Evolutionary conservation across 257 asterid genomes (phyloP), one percentile per base, ranked within the genome.

Genomic region (Catharanthus roseus): DNA sequence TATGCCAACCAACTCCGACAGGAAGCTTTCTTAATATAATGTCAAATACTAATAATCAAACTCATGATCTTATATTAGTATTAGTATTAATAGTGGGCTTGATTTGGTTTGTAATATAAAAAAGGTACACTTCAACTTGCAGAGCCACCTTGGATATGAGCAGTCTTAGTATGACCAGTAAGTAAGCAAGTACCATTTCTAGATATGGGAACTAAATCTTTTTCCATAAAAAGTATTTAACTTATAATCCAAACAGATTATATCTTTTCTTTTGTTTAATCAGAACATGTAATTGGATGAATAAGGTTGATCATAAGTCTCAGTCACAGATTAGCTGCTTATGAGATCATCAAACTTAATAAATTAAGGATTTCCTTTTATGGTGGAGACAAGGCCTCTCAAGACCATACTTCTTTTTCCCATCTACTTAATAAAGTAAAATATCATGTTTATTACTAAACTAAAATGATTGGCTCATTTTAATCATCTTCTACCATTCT

Each of bases 371-470:
- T 55, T 58, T 74, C 68, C 62, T 21, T 66, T 41, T 74, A 12
- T 29, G 38, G 23, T 67, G 78, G 72, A 60, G 60, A 60, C 61
- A 60, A 13, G 54, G 45, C 34, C 34, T 56, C 56, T 28, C 15
- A 23, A 38, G 54, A 24, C 36, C 69, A 49, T 33, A 34, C 69
- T 47, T 19, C 54, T 49, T 72, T 53, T 10, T 12, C 8, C 51
- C 33, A 70, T 23, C 58, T 3, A 39, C 66, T 39, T 34, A 26
- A 39, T 73, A 56, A 54, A 73, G 24, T 29, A 66, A 21, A 66
- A 73, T 65, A 55, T 73, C 68, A 65, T 62, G 58, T 60, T 65
- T 26, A 61, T 61, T 61, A 34, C 47, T 34, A 34, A 62, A 62
- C 38, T 33, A 47, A 24, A 56, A 51, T 72, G 28, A 50, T 68